phyloP scores from a whole-genome alignment of 257 asterid species.

The Henckelia pumila region DNA sequence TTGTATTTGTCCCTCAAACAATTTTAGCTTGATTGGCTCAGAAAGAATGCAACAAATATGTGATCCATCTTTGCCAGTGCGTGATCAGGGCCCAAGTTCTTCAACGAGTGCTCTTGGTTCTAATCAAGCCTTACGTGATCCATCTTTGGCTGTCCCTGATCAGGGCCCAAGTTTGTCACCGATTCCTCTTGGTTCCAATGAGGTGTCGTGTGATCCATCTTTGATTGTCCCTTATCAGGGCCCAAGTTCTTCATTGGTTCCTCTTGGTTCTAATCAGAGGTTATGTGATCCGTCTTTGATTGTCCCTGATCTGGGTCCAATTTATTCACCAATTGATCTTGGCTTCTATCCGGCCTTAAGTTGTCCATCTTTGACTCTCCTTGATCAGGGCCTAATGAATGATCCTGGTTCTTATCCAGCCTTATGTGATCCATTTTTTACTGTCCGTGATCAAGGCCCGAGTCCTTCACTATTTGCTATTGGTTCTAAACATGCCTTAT shows the following conservation, averaged over 20 bases:
- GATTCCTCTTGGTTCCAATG: too few species aligned
- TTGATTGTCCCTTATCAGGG: neutral
- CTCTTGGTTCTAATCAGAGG: neutral
- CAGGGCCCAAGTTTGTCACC: neutral
- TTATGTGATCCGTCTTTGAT: neutral
- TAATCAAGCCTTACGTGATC: neutral
- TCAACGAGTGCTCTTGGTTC: neutral
- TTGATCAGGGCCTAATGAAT: neutral
- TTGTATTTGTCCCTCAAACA: neutral
- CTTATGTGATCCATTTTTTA: too few species aligned
- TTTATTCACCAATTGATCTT: neutral
- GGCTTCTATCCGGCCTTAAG: neutral
- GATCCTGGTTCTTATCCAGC: neutral
- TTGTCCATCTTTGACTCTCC: neutral
- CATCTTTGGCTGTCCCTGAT: neutral
- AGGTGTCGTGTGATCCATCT: neutral
- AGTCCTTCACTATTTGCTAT: too few species aligned
- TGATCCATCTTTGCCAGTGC: neutral
- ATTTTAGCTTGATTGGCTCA: constrained; percentile 1
- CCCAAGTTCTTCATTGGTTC: neutral
- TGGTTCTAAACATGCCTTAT: too few species aligned
- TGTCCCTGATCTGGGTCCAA: neutral
- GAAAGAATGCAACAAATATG: neutral
- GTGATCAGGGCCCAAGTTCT: neutral
- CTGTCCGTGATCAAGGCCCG: neutral